Evolutionary conservation across 441 rosid genomes (phyloP), one percentile per base, ranked within the genome.

Genomic region (Populus hybrid): DNA sequence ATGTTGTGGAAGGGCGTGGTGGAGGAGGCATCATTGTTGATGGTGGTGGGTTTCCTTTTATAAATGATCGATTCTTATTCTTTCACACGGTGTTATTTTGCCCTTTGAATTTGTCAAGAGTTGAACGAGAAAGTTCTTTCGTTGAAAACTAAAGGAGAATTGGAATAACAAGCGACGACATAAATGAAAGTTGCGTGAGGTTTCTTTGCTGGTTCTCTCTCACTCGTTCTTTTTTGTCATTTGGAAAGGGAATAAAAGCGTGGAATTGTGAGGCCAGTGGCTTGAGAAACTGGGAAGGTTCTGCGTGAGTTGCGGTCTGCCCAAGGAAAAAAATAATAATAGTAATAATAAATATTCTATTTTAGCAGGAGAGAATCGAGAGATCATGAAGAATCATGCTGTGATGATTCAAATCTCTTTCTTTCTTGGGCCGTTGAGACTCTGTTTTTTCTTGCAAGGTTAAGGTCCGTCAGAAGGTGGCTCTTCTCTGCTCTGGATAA

Each of bases 291-390:
- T 36, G 75, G 40, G 59, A 73, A 46, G 71, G 11, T 18, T 69
- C 38, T 16, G 74, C 88, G 76, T 71, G 8, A 71, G 72, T 69
- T 76, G 81, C 88, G 88, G 79, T 34, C 82, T 70, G 83, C 85
- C 83, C 24, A 63, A 23, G 71, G 67, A 73, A 77, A 28, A n/a
- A 8, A 21, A 40, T 14, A 23, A 40, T 16, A 16, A 20, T 2
- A 18, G n/a, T 32, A 18, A 1, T 46, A 46, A 46, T 50, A 50
- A 50, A 50, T 1, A 50, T 50, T 50, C 18, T 50, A 50, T 50
- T 50, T 1, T 50, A 16, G 61, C 61, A 16, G n/a, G 9, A 53
- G 61, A 53, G 21, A 6, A 16, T 53, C n/a, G 61, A 53, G 21
- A 53, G 8, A 18, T 16, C 61, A 6, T 53, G 21, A 16, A 53